Evolutionary conservation across 2,329 filamentous ascomycete species (phyloP), one percentile per base, ranked within the genome.

Genomic region (Colletotrichum agaves): DNA sequence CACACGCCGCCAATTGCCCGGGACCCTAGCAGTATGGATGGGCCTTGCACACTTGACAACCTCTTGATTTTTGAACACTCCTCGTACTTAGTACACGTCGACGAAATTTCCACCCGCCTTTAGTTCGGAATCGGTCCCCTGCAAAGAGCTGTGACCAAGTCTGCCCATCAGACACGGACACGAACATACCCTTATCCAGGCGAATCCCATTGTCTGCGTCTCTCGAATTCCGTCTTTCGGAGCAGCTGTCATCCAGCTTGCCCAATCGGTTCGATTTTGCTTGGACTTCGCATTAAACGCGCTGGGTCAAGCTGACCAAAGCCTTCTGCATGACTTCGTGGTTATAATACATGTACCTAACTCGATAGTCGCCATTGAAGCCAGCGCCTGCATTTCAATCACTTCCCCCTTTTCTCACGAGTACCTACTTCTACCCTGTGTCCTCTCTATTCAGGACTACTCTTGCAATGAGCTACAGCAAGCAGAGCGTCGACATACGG

Each of bases 301-400:
- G 68, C 31, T 69, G 73, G 74, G 71, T 73, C 72, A 71, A 69
- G 72, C 72, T 68, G 71, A 69, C 70, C 71, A 63, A 60, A 61
- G 37, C 72, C 74, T 77, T 75, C 82, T 83, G 81, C 81, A 83
- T 77, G 80, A 77, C 78, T 80, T 80, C 79, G 81, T 82, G 79
- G 79, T 77, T 75, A 76, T 78, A 76, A 73, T 75, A 76, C 76
- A 73, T 74, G 76, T 77, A 74, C 73, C 76, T 76, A 76, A 74
- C 52, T 44, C 46, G n/a, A 49, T 53, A 41, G 64, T 27, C 12
- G 10, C n/a, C 50, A 27, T 74, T 74, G 75, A 76, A 47, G 33
- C 73, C 76, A 77, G 74, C 74, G 73, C 71, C 67, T 64, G 73
- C 71, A 74, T 70, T 72, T 74, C 69, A 69, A 69, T 70, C 61